phyloP scores from a whole-genome alignment of 116 monocot genomes.

The Trichopus zeylanicus region DNA sequence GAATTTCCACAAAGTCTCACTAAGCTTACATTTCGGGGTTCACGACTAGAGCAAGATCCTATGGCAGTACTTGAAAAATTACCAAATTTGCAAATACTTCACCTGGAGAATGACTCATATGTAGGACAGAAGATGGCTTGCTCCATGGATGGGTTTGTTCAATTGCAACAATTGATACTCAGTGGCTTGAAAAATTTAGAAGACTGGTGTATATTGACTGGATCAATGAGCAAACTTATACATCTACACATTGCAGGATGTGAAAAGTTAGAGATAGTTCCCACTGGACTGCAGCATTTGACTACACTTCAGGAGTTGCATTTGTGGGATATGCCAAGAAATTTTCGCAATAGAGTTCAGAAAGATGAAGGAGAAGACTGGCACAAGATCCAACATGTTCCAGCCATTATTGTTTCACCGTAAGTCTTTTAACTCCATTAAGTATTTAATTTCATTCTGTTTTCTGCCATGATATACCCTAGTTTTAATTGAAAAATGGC shows the following conservation, averaged over 20 bases:
- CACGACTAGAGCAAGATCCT: not conserved
- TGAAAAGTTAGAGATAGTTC: not conserved
- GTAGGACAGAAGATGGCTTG: conserved; percentile 7
- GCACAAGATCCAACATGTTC: conserved; percentile 13
- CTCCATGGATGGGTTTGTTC: conserved; percentile 4
- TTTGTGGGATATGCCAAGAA: not conserved
- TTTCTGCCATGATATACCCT: too few species aligned
- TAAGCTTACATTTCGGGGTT: not conserved
- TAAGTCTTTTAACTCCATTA: not conserved
- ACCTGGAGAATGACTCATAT: not conserved
- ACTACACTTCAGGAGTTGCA: not conserved
- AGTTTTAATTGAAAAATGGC: too few species aligned
- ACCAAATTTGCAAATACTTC: conserved; percentile 1
- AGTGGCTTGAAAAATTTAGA: not conserved
- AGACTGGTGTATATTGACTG: conserved; percentile 1
- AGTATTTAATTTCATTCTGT: too few species aligned
- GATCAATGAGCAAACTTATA: conserved; percentile 3
- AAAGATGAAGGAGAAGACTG: conserved; percentile 10
- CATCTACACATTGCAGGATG: not conserved
- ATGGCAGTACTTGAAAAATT: conserved; percentile 2
- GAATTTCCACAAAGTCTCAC: conserved; percentile 14
- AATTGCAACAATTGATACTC: conserved; percentile 1
- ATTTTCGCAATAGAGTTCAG: conserved; percentile 1
- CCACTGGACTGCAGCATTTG: conserved; percentile 2
- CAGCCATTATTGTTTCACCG: not conserved